Conservation (phyloP, 345 rosid genomes). For the Lumnitzera littorea region DNA sequence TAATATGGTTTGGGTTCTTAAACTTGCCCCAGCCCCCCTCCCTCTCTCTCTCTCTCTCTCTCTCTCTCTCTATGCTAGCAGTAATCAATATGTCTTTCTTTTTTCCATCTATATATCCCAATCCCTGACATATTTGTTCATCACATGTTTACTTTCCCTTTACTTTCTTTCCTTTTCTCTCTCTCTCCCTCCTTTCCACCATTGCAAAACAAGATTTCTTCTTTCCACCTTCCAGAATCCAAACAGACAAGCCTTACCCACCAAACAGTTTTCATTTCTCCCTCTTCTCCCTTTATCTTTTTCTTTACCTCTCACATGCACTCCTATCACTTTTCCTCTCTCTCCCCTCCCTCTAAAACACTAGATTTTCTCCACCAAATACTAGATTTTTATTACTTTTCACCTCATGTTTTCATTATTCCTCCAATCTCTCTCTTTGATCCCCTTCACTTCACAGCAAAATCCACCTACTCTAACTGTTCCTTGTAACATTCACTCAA, state of each 20-base stretch:
- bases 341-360: neutral
- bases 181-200: slow-evolving; percentile 50
- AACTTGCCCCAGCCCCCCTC: neutral
- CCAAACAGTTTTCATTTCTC: slow-evolving; percentile 46
- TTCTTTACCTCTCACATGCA: neutral
- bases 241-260: slow-evolving; percentile 15
- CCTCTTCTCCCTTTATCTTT: slow-evolving; percentile 10
- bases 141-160: slow-evolving; percentile 31
- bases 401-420: slow-evolving; percentile 15
- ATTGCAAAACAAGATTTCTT: slow-evolving; percentile 83
- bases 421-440: neutral
- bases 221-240: slow-evolving; percentile 41
- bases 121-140: slow-evolving; percentile 6
- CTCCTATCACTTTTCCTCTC: slow-evolving; percentile 4
- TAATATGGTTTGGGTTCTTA: no score
- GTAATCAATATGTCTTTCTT: slow-evolving; percentile 3
- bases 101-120: slow-evolving; percentile 34
- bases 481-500: slow-evolving; percentile 13
- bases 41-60: neutral
- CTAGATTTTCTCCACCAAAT: slow-evolving; percentile 19
- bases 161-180: slow-evolving; percentile 31
- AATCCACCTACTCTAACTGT: slow-evolving; percentile 9
- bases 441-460: neutral
- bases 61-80: neutral
- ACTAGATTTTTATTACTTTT: slow-evolving; percentile 32